Evolutionary conservation across 345 rosid species (phyloP), one percentile per base, ranked within the genome.

Genomic region (Ricinus communis): DNA sequence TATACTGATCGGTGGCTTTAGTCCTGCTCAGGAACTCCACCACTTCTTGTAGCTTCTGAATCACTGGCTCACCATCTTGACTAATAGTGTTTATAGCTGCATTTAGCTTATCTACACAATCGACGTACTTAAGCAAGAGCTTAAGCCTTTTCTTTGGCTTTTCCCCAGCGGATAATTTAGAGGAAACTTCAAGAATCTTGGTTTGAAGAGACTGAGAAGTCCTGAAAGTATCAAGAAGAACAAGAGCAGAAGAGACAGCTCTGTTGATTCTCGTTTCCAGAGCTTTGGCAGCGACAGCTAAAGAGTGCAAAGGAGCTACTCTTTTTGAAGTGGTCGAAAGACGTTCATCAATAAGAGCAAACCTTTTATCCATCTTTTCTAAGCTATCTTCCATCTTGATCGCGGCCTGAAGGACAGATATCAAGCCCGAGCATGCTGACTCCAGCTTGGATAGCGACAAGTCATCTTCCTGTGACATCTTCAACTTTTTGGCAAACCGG

Each of bases 1-100:
- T 77, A 27, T 57, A 73, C 73, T 74, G 87, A 71, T 83, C 90
- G 16, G 90, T 81, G 41, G 89, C 89, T 73, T 86, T 85, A 18
- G 93, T 88, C 80, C 93, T 74, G 84, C 90, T 88, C 83, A 88
- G 75, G 82, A 88, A 88, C 84, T 88, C 90, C 75, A 86, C 90
- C 50, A 83, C 90, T 74, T 88, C 93, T 60, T 88, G 93, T 40
- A 88, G 86, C 82, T 74, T 88, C 72, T 86, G 90, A 59, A 86
- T 85, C 75, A 81, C 87, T 0, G 86, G 89, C 63, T 84, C 86
- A 1, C 90, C 87, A 8, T 85, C 85, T 61, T 67, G 69, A 61
- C 69, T 47, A 15, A 88, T 86, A 1, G 77, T 56, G 73, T 69
- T 70, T n/a, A 86, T 77, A 0, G 82, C 81, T 1, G 40, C 70